phyloP scores from a whole-genome alignment of 768 basidiomycete genomes.

The Macrocybe gigantea region DNA sequence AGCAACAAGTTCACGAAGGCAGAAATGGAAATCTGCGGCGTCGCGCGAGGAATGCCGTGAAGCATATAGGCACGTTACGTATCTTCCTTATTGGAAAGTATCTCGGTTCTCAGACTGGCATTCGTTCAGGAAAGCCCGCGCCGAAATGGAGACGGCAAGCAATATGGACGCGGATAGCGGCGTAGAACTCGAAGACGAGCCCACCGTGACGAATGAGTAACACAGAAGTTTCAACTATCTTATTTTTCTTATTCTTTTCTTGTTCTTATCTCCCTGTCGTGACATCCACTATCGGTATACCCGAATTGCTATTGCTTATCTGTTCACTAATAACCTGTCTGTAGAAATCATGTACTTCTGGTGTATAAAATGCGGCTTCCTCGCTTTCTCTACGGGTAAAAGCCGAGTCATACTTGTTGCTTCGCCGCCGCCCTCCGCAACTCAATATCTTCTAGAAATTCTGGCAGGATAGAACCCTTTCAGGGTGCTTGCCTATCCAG shows the following conservation, averaged over 20 bases:
- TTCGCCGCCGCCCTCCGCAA: too few relatives aligned
- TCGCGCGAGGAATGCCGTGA: conserved; percentile 51
- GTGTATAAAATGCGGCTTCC: too few relatives aligned
- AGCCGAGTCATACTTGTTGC: too few relatives aligned
- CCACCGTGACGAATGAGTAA: not conserved
- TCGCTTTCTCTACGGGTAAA: too few relatives aligned
- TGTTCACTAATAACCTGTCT: too few relatives aligned
- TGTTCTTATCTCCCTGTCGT: not conserved
- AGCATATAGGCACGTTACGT: conserved; percentile 52
- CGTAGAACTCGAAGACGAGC: not conserved
- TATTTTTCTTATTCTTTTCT: not conserved
- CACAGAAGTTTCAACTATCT: not conserved
- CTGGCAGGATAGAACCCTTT: too few relatives aligned
- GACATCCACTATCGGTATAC: too few relatives aligned
- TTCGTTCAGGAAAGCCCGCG: conserved; percentile 11
- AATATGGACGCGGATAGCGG: conserved; percentile 9
- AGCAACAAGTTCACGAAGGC: conserved; percentile 39
- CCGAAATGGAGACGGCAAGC: conserved; percentile 19
- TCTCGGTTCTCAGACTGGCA: not conserved
- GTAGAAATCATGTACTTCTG: too few relatives aligned
- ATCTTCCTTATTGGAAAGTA: not conserved
- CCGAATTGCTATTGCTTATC: too few relatives aligned
- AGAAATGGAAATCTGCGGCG: conserved; percentile 53
- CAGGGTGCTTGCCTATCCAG: too few relatives aligned
- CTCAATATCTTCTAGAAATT: too few relatives aligned